phyloP scores from a whole-genome alignment of 306 rosid species.

The Corylus americana region DNA sequence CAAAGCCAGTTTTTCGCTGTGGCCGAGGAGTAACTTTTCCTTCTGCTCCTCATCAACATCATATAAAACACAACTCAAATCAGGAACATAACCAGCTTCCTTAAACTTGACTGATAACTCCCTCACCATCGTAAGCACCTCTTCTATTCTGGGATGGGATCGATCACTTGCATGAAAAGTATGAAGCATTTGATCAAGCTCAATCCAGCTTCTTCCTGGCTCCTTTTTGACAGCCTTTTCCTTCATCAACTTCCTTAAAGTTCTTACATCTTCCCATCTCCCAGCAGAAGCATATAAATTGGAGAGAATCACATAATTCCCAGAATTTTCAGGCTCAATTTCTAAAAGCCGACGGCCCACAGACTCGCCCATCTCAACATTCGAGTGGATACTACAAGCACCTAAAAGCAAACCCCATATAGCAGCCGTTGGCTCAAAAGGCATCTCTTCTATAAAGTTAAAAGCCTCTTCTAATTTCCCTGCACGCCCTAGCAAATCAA shows the following conservation, averaged over 20 bases:
- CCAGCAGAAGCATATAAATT: conserved; percentile 81
- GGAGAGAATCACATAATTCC: conserved; percentile 82
- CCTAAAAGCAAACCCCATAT: conserved; percentile 89
- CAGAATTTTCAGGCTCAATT: conserved; percentile 84
- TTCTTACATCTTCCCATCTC: conserved; percentile 84
- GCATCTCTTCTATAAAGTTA: conserved; percentile 57
- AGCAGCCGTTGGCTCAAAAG: conserved; percentile 72
- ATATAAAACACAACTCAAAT: conserved; percentile 73
- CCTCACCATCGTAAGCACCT: conserved; percentile 62
- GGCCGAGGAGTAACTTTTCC: conserved; percentile 78
- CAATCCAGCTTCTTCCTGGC: conserved; percentile 88
- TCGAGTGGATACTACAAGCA: conserved; percentile 74
- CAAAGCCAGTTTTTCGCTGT: conserved; percentile 83
- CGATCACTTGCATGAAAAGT: conserved; percentile 77
- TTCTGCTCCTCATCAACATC: conserved; percentile 93
- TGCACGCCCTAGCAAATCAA: conserved; percentile 86
- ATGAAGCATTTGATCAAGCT: conserved; percentile 73
- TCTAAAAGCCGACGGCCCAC: conserved; percentile 67
- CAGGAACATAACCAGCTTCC: conserved; percentile 77
- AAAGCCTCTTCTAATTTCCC: conserved; percentile 70
- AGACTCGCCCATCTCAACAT: conserved; percentile 60
- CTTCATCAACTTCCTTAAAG: conserved; percentile 66
- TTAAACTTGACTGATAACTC: conserved; percentile 58
- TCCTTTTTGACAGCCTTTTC: conserved; percentile 64
- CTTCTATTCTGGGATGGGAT: conserved; percentile 83